A percentile compares a stretch with the other conserved stretches of the same genome.
Conservation (phyloP, 2,329 filamentous ascomycete species). For the Stagonosporopsis chrysanthemi region DNA sequence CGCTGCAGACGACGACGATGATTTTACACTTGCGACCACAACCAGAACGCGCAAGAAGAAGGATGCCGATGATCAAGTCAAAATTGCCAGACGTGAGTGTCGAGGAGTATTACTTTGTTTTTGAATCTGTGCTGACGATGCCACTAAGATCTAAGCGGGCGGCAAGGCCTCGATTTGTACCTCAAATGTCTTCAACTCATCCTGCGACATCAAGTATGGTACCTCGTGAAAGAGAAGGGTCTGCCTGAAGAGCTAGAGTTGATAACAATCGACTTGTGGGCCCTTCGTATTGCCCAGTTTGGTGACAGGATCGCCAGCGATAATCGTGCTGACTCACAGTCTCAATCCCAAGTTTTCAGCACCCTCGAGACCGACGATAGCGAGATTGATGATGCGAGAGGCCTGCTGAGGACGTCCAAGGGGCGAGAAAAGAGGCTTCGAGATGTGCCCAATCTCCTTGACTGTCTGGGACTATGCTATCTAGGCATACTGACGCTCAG, state of each 20-base stretch:
- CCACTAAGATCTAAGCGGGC: slow-evolving; percentile 66
- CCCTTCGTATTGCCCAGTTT: slow-evolving; percentile 71
- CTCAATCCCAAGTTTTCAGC: slow-evolving; percentile 64
- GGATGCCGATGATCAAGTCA: slow-evolving; percentile 55
- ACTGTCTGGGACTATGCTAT: slow-evolving; percentile 81
- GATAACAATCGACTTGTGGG: slow-evolving; percentile 85
- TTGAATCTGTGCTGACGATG: slow-evolving; percentile 30
- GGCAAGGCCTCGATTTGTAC: slow-evolving; percentile 77
- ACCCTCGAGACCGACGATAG: slow-evolving; percentile 60
- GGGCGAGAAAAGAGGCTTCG: slow-evolving; percentile 58
- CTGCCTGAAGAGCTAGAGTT: slow-evolving; percentile 78
- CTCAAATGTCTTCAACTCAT: slow-evolving; percentile 85
- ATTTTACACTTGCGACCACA: slow-evolving; percentile 68
- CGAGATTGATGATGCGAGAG: slow-evolving; percentile 45
- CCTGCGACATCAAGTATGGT: slow-evolving; percentile 79
- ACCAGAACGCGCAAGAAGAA: slow-evolving; percentile 63
- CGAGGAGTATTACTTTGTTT: neutral
- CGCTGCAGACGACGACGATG: slow-evolving; percentile 67
- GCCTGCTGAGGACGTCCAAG: slow-evolving; percentile 22
- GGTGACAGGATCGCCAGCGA: slow-evolving; percentile 52
- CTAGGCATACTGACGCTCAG: slow-evolving; percentile 77
- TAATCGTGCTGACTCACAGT: slow-evolving; percentile 48
- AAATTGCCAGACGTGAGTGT: slow-evolving; percentile 22
- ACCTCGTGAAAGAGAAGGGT: slow-evolving; percentile 71
- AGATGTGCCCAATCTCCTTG: slow-evolving; percentile 70